A percentile compares a stretch with the other conserved stretches of the same genome.
Evolutionary conservation across 192 early-diverging fungal genomes (phyloP).

Genomic region (Helicostylum pulchrum): DNA sequence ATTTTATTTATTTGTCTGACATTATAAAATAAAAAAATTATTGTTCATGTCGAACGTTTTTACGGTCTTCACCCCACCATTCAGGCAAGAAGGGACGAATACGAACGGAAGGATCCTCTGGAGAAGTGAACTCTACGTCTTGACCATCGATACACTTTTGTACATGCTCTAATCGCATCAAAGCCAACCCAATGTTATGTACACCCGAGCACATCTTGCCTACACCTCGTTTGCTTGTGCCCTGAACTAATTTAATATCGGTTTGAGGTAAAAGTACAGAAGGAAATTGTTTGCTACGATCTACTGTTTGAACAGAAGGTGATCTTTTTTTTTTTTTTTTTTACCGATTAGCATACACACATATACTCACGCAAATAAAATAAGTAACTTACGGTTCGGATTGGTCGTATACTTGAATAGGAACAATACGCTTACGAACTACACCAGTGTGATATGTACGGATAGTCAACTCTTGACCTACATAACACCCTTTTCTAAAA

Average conservation of each 20-base stretch:
- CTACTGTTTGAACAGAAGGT: conserved; percentile 17
- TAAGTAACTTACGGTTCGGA: conserved; percentile 42
- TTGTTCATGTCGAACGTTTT: not conserved
- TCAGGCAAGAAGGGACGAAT: conserved; percentile 24
- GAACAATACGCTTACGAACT: conserved; percentile 87
- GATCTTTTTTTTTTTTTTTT: not conserved
- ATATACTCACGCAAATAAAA: too few relatives aligned
- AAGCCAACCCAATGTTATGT: conserved; percentile 82
- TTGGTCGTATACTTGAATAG: conserved; percentile 61
- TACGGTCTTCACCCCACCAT: conserved; percentile 24
- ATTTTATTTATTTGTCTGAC: too few relatives aligned
- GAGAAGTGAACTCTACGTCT: not conserved
- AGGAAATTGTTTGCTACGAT: not conserved
- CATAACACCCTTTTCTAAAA: conserved; percentile 96
- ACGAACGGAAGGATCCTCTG: conserved; percentile 4
- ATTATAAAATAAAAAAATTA: not conserved
- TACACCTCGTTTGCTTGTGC: conserved; percentile 45
- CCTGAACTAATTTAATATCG: conserved; percentile 32
- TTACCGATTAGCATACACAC: too few relatives aligned
- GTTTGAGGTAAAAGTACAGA: conserved; percentile 23
- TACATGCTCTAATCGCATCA: conserved; percentile 81
- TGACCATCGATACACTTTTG: conserved; percentile 15
- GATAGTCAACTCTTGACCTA: conserved; percentile 98
- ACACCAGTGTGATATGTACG: conserved; percentile 94
- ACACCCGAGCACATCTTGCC: conserved; percentile 65